Evolutionary conservation across 2,329 filamentous ascomycete species (phyloP), one percentile per base, ranked within the genome.

Genomic region (Aspergillus udagawae): DNA sequence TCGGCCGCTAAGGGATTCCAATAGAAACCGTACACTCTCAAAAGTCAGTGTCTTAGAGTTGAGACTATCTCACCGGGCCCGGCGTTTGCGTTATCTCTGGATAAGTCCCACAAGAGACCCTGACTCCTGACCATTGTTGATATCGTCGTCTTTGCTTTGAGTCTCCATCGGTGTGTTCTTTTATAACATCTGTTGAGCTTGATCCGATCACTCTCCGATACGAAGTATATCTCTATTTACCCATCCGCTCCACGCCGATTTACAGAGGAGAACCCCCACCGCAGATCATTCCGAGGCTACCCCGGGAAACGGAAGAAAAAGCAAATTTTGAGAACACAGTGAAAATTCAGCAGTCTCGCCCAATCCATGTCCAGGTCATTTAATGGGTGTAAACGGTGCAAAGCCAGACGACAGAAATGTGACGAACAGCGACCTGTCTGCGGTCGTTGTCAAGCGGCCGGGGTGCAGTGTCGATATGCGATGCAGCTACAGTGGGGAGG

Each of bases 371-470:
- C 73, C 64, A 73, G 74, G 60, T 77, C 75, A 10, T 75, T 76
- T 52, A 72, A 68, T 52, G 75, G 75, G n/a, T 77, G 75, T 66
- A 73, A 72, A 60, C 70, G 75, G 64, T 77, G 75, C 72, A 77
- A 76, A 66, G 67, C 71, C 51, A 73, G 76, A 41, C 73, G 76
- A 53, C 74, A 78, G 60, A 78, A 78, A 73, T 78, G 76, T 65
- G 75, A 78, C 59, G 76, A 78, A 63, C 66, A 69, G 52, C 70
- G 71, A 56, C 76, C 76, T 27, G 67, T 61, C 51, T 79, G 76
- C 65, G 68, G 69, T 12, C 72, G 75, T 56, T 78, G 75, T 61
- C 66, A 69, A 62, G 61, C 66, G 47, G 73, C 74, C n/a, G 69
- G 67, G 32, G 65, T 66, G 51, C 66, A 69, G 52, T 77, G 75